Base-by-base conservation (phyloP, 78 protist species). In the Emiliania huxleyi region DNA sequence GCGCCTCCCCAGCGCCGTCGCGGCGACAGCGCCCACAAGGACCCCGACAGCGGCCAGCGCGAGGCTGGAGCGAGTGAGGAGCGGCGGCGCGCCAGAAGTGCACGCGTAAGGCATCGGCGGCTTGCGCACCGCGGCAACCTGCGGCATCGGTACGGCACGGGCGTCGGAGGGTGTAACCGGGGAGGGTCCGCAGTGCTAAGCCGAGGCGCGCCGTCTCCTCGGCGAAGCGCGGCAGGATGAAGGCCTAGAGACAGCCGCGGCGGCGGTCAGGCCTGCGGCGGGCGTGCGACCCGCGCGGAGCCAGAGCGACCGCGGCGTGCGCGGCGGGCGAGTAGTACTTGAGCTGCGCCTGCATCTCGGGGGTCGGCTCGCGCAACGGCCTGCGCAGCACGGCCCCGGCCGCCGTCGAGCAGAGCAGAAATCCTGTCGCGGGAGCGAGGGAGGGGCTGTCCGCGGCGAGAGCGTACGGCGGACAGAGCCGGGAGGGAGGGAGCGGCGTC, bases 141-240 rank as follows among this genome's bases (percentile, higher is more conserved):
- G n/a, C n/a, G n/a, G n/a, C n/a, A n/a, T n/a, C n/a, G n/a, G n/a
- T n/a, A n/a, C n/a, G n/a, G n/a, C n/a, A n/a, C n/a, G n/a, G n/a
- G n/a, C n/a, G n/a, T n/a, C n/a, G n/a, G n/a, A n/a, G n/a, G n/a
- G n/a, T n/a, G n/a, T n/a, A n/a, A n/a, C n/a, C n/a, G n/a, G n/a
- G n/a, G n/a, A n/a, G n/a, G n/a, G n/a, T n/a, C n/a, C n/a, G n/a
- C n/a, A n/a, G n/a, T n/a, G n/a, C n/a, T n/a, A n/a, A n/a, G n/a
- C n/a, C n/a, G n/a, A n/a, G n/a, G n/a, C n/a, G n/a, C n/a, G n/a
- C 29, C 33, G 40, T 71, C 19, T 19, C 4, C 73, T 89, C 75
- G n/a, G 97, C 99, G 92, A 98, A 98, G 84, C 91, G 81, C 22
- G 99, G 99, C 35, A 98, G 96, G 19, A 95, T 96, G 87, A 98